A percentile compares a stretch with the other conserved stretches of the same genome.
These are phyloP conservation scores for Coemansia sp. DNA, from an alignment of 192 early-diverging fungal genomes.

Conservation along the genomic window DNA sequence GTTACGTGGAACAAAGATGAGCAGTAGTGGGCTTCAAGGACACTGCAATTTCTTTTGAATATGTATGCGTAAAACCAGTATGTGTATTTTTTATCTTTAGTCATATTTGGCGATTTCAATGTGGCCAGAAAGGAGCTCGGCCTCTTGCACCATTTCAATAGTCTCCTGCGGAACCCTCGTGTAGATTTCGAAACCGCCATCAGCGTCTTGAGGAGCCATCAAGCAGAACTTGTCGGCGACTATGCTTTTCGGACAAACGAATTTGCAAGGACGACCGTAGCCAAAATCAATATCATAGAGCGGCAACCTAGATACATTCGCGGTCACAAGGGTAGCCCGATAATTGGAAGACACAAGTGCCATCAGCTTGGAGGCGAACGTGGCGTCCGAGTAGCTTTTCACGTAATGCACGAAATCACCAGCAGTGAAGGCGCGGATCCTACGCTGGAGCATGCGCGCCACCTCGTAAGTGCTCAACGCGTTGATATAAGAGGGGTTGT, in stretches of 20 bases:
- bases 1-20: too few species aligned
- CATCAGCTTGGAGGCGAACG: not conserved
- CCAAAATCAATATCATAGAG: slow-evolving; percentile 31
- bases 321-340: not conserved
- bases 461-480: not conserved
- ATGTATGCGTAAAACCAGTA: not conserved
- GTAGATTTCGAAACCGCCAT: slow-evolving; percentile 26
- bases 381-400: not conserved
- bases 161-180: not conserved
- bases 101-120: slow-evolving; percentile 8
- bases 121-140: slow-evolving; percentile 16
- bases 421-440: slow-evolving; percentile 3
- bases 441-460: slow-evolving; percentile 9
- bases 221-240: slow-evolving; percentile 7
- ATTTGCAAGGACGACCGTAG: slow-evolving; percentile 15
- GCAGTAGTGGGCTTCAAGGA: too few species aligned
- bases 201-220: not conserved
- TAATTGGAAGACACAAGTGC: slow-evolving; percentile 6
- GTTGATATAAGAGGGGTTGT: not conserved
- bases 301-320: slow-evolving; percentile 18
- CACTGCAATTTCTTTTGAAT: too few species aligned
- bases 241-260: not conserved
- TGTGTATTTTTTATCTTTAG: too few species aligned
- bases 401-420: slow-evolving; percentile 21
- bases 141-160: not conserved